Evolutionary conservation across 1,139 yeast species (phyloP), one percentile per base, ranked within the genome.

Genomic region (Scheffersomyces quercinus): DNA sequence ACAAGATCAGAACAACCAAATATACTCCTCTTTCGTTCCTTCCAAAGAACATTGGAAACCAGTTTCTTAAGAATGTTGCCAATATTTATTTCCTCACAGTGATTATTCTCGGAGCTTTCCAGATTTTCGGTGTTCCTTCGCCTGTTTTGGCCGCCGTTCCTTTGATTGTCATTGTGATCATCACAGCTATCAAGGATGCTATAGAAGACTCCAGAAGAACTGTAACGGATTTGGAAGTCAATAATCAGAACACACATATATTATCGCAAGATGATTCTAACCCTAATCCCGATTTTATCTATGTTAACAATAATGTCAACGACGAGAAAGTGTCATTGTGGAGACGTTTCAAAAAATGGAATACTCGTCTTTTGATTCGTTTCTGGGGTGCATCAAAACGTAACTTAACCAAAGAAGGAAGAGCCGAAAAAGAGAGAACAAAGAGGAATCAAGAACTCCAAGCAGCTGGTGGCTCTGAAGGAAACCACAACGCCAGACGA

Each of bases 91-190:
- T 81, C 63, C 65, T 81, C 44, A 59, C 69, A 16, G 61, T 79
- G 56, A 72, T 77, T 49, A 74, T 81, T 39, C 58, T 81, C 47
- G 84, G 85, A 12, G 75, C 73, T 45, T 63, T 80, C 52, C 70
- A 70, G 39, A 79, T 80, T 13, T 80, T 80, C 53, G 85, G 85
- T 34, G 85, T 80, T 35, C 82, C 82, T 10, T 66, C 67, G 35
- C 85, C 85, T 0, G 78, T 65, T 0, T 59, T 80, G 52, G 75
- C 81, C 4, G 81, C 82, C 4, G 83, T 79, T 15, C 85, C 85
- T 1, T 70, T 80, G 55, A 78, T 80, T 58, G 83, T 79, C 31
- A 80, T 80, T 62, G 81, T 80, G 11, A 56, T 66, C 2, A 68
- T 80, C 39, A 80, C 85, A 0, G 82, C 83, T 2, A 58, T 75